These are phyloP conservation scores for Pseudocercospora cruenta DNA, from an alignment of 2,329 filamentous ascomycete genomes.

Conservation along the genomic window DNA sequence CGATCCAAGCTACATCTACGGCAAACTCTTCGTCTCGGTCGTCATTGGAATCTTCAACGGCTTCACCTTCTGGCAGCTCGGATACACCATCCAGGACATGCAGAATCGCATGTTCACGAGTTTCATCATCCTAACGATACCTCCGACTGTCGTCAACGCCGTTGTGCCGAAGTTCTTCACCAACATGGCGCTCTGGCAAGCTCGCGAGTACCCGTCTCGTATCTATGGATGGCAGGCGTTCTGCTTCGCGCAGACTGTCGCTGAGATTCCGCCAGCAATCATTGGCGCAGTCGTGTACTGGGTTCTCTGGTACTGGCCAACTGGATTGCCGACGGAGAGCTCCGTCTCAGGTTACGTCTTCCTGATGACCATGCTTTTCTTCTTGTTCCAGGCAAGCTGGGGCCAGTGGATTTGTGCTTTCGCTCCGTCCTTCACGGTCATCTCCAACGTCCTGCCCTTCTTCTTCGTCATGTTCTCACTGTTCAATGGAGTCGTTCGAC, in stretches of 20 bases:
- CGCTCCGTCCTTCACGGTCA: constrained; percentile 76
- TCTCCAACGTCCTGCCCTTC: constrained; percentile 75
- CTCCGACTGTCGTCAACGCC: constrained; percentile 72
- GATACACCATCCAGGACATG: constrained; percentile 67
- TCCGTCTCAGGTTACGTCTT: constrained; percentile 73
- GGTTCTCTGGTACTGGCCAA: constrained; percentile 75
- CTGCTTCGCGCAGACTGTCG: constrained; percentile 71
- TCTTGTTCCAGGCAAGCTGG: constrained; percentile 74
- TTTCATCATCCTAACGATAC: constrained; percentile 60
- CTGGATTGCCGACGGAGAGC: constrained; percentile 68
- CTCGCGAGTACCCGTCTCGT: constrained; percentile 71
- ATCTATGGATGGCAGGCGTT: constrained; percentile 82
- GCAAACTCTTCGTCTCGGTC: constrained; percentile 72
- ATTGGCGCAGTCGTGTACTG: constrained; percentile 69
- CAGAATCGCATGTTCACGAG: constrained; percentile 79
- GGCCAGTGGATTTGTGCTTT: constrained; percentile 86
- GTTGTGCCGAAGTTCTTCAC: constrained; percentile 78
- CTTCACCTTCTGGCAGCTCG: constrained; percentile 75
- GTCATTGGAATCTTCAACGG: constrained; percentile 77
- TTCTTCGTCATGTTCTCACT: constrained; percentile 78
- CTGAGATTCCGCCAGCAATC: constrained; percentile 72
- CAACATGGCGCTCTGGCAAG: constrained; percentile 73
- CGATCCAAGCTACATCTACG: constrained; percentile 75
- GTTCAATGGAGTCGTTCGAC: constrained; percentile 77
- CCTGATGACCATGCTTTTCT: constrained; percentile 78